Conservation (phyloP, 2,329 filamentous ascomycete species). For the Cucurbitaria berberidis region DNA sequence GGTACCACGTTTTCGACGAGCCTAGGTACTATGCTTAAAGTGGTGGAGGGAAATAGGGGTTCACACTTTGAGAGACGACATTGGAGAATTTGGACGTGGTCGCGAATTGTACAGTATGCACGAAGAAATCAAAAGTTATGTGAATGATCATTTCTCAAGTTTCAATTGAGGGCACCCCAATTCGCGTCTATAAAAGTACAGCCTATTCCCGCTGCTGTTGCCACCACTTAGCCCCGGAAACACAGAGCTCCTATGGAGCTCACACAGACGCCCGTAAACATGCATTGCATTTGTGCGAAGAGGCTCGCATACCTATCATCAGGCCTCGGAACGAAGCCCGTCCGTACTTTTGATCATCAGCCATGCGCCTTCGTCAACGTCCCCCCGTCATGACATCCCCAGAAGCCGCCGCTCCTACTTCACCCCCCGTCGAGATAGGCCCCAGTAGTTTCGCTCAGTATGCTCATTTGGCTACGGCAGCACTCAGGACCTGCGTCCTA, state of each 20-base stretch:
- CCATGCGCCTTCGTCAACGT: too few relatives aligned
- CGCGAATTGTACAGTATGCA: too few relatives aligned
- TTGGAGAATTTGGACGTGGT: too few relatives aligned
- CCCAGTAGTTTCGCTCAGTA: neutral
- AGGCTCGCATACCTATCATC: neutral
- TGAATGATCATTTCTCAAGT: too few relatives aligned
- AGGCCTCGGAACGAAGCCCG: neutral
- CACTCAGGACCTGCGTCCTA: constrained; percentile 89
- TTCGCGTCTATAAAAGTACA: neutral
- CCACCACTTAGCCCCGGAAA: neutral
- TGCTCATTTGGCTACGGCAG: constrained; percentile 57
- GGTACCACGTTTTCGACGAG: constrained; percentile 94
- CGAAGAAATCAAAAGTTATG: too few relatives aligned
- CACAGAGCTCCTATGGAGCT: neutral
- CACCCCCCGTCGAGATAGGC: neutral
- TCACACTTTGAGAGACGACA: neutral
- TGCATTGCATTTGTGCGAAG: neutral
- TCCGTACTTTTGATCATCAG: neutral
- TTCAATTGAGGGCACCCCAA: too few relatives aligned
- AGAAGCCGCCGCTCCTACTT: neutral
- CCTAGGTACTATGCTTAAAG: constrained; percentile 43
- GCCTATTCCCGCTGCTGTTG: neutral
- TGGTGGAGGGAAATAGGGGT: neutral
- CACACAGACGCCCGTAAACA: neutral
- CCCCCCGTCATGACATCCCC: neutral